A percentile compares a stretch with the other conserved stretches of the same genome.
Conservation (phyloP, 2,329 filamentous ascomycete genomes). For the Colletotrichum australisinense region DNA sequence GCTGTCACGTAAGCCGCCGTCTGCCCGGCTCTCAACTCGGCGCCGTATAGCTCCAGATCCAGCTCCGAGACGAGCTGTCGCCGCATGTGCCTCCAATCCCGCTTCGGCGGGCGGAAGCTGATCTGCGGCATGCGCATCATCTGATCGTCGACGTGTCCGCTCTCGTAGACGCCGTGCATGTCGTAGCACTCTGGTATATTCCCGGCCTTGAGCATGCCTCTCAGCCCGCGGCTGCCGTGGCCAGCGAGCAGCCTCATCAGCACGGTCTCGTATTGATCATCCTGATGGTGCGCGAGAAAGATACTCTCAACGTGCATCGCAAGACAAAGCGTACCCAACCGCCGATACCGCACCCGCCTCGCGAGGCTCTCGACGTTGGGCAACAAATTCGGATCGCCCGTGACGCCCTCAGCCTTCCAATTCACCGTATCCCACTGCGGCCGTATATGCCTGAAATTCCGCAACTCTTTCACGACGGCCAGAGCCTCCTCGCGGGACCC, state of each 20-base stretch:
- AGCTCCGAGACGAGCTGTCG: slow-evolving; percentile 37
- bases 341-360: slow-evolving; percentile 78
- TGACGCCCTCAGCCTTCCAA: slow-evolving; percentile 58
- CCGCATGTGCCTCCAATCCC: slow-evolving; percentile 38
- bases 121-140: slow-evolving; percentile 47
- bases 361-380: slow-evolving; percentile 83
- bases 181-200: slow-evolving; percentile 88
- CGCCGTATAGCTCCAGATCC: slow-evolving; percentile 43
- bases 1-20: no score
- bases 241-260: slow-evolving; percentile 80
- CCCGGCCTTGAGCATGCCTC: slow-evolving; percentile 72
- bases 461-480: slow-evolving; percentile 54
- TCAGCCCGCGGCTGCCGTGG: slow-evolving; percentile 76
- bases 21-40: slow-evolving; percentile 26
- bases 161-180: slow-evolving; percentile 77
- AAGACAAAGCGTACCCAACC: slow-evolving; percentile 72
- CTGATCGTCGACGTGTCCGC: slow-evolving; percentile 67
- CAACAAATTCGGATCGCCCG: slow-evolving; percentile 48
- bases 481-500: slow-evolving; percentile 65
- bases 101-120: slow-evolving; percentile 47
- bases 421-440: slow-evolving; percentile 47
- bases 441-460: slow-evolving; percentile 45
- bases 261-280: slow-evolving; percentile 92
- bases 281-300: slow-evolving; percentile 86
- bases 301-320: slow-evolving; percentile 66